Conservation (phyloP, 495 filamentous ascomycete species). For the Podospora sp. region DNA sequence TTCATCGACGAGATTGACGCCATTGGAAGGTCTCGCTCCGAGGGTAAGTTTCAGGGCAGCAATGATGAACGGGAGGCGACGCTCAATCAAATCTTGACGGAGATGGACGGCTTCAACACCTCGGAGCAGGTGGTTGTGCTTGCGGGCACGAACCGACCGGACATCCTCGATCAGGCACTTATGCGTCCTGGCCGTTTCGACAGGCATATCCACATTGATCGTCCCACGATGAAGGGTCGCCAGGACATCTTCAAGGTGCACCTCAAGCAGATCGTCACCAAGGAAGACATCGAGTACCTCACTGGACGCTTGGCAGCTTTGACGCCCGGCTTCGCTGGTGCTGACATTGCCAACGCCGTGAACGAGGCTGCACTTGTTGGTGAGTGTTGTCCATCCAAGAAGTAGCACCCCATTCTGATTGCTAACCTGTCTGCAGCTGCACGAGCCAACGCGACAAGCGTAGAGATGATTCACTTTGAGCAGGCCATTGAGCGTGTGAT, state of each 20-base stretch:
- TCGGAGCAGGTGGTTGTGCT: constrained; percentile 97
- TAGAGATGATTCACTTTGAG: constrained; percentile 90
- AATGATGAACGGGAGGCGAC: constrained; percentile 97
- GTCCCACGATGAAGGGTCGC: constrained; percentile 93
- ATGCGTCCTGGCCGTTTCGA: constrained; percentile 98
- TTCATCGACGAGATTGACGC: constrained; percentile 99
- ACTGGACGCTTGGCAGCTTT: constrained; percentile 85
- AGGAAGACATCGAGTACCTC: constrained; percentile 83
- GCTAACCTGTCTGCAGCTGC: constrained; percentile 66
- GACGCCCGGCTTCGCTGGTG: constrained; percentile 94
- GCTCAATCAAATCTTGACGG: constrained; percentile 96
- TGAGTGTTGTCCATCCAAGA: constrained; percentile 61
- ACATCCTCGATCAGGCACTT: constrained; percentile 91
- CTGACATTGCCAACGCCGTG: constrained; percentile 96
- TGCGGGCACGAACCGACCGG: constrained; percentile 92
- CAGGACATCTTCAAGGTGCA: constrained; percentile 96
- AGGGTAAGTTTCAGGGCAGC: constrained; percentile 69
- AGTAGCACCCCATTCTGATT: constrained; percentile 16
- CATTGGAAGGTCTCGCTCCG: constrained; percentile 85
- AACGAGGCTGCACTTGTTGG: constrained; percentile 97
- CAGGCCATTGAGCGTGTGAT: constrained; percentile 96
- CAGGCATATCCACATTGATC: constrained; percentile 89
- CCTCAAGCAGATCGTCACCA: constrained; percentile 86
- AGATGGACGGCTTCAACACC: constrained; percentile 99
- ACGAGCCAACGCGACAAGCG: constrained; percentile 70